These are phyloP conservation scores for Neofusicoccum laricinum DNA, from an alignment of 2,329 filamentous ascomycete genomes.

Conservation along the genomic window DNA sequence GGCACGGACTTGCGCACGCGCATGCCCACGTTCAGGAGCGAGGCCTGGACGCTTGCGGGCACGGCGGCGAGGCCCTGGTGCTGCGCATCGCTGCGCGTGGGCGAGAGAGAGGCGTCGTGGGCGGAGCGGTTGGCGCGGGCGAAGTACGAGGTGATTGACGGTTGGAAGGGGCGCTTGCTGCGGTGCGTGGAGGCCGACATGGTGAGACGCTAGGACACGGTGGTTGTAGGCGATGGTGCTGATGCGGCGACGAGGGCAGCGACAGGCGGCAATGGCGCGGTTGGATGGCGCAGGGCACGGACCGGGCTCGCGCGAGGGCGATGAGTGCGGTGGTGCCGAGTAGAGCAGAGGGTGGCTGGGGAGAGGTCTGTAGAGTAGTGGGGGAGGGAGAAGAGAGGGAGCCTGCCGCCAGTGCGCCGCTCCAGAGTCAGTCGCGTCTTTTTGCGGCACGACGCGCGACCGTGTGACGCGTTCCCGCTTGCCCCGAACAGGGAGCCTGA, in stretches of 20 bases:
- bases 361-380: not conserved
- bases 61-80: conserved; percentile 38
- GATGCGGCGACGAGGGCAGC: not conserved
- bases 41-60: conserved; percentile 68
- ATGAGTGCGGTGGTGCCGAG: not conserved
- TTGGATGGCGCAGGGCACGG: not conserved
- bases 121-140: conserved; percentile 24
- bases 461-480: not conserved
- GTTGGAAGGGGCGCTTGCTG: conserved; percentile 45
- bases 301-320: not conserved
- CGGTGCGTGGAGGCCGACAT: conserved; percentile 25
- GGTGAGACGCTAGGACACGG: conserved; percentile 8
- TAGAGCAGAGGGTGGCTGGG: not conserved
- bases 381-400: not conserved
- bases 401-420: not conserved
- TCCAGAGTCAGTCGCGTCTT: conserved; percentile 4
- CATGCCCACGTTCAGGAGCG: conserved; percentile 91
- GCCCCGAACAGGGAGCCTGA: not conserved
- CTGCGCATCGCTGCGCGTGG: not conserved
- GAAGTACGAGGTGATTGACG: conserved; percentile 46
- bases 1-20: conserved; percentile 88
- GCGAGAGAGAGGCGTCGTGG: not conserved
- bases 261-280: not conserved
- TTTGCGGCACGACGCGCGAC: not conserved
- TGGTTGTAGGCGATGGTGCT: not conserved